Conservation (phyloP, 257 asterid genomes). For the Craterostigma plantagineum region DNA sequence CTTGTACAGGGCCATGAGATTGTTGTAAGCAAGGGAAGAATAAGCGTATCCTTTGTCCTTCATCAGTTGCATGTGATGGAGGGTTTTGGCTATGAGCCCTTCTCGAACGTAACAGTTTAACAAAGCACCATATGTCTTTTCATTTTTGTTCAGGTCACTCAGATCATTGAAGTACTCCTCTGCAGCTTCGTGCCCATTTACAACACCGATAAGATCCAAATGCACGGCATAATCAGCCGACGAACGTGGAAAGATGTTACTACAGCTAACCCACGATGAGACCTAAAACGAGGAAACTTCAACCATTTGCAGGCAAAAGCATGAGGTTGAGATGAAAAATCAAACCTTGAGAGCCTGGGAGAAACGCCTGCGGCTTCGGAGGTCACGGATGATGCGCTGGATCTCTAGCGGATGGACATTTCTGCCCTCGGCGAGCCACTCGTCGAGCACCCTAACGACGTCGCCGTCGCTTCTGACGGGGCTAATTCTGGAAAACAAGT, state of each 20-base stretch:
- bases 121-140: constrained; percentile 43
- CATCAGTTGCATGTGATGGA: constrained; percentile 35
- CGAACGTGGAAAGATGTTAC: constrained; percentile 14
- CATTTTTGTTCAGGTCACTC: constrained; percentile 18
- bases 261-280: constrained; percentile 30
- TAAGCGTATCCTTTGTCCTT: constrained; percentile 27
- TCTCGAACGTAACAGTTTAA: constrained; percentile 32
- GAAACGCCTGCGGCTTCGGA: constrained; percentile 36
- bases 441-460: constrained; percentile 28
- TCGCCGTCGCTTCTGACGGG: constrained; percentile 21
- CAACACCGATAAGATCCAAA: constrained; percentile 43
- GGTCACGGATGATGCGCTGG: constrained; percentile 36
- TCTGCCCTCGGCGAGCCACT: constrained; percentile 49
- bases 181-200: constrained; percentile 33
- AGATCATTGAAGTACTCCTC: constrained; percentile 27
- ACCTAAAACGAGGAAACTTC: constrained; percentile 17
- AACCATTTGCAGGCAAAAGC: too few relatives aligned
- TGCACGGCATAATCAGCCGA: constrained; percentile 44
- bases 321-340: too few relatives aligned
- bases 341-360: constrained; percentile 47
- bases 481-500: constrained; percentile 39
- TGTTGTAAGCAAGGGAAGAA: constrained; percentile 32
- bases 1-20: constrained; percentile 45
- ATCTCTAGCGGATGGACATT: constrained; percentile 22
- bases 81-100: constrained; percentile 21